These are phyloP conservation scores for Termitomyces sp. DNA, from an alignment of 768 basidiomycete genomes.

Conservation along the genomic window DNA sequence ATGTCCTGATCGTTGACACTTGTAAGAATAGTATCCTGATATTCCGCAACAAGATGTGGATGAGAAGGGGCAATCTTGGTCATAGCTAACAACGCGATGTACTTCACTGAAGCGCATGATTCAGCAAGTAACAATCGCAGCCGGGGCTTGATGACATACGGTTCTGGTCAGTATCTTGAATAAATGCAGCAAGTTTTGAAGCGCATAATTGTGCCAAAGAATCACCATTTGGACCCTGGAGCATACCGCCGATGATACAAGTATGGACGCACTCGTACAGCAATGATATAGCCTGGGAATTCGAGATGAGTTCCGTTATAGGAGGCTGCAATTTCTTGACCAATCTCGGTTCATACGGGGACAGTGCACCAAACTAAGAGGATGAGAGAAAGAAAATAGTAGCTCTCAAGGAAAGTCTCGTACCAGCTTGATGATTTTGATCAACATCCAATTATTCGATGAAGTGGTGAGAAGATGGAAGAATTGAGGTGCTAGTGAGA, in stretches of 20 bases:
- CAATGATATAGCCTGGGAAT: slow-evolving; percentile 91
- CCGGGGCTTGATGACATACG: slow-evolving; percentile 45
- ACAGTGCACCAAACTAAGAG: slow-evolving; percentile 82
- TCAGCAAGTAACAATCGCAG: slow-evolving; percentile 2
- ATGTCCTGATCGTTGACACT: slow-evolving; percentile 93
- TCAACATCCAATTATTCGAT: slow-evolving; percentile 99
- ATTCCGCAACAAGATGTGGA: slow-evolving; percentile 82
- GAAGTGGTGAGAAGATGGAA: slow-evolving; percentile 92
- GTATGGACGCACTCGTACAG: slow-evolving; percentile 98
- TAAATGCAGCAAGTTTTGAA: slow-evolving; percentile 87
- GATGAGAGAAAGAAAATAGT: not conserved
- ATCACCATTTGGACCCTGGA: slow-evolving; percentile 72
- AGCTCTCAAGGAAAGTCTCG: not conserved
- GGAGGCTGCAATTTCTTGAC: slow-evolving; percentile 93
- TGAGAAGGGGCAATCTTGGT: slow-evolving; percentile 93
- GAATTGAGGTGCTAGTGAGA: slow-evolving; percentile 84
- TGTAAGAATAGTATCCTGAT: slow-evolving; percentile 85
- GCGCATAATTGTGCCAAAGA: slow-evolving; percentile 83
- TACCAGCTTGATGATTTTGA: slow-evolving; percentile 96
- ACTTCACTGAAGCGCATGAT: slow-evolving; percentile 67
- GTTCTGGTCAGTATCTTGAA: slow-evolving; percentile 93
- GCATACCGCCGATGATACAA: slow-evolving; percentile 95
- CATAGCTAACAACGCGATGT: slow-evolving; percentile 92
- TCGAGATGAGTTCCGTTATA: slow-evolving; percentile 92
- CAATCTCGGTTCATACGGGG: slow-evolving; percentile 87